Evolutionary conservation across 2,329 filamentous ascomycete species (phyloP).

Genomic region (Alternaria arbusti): DNA sequence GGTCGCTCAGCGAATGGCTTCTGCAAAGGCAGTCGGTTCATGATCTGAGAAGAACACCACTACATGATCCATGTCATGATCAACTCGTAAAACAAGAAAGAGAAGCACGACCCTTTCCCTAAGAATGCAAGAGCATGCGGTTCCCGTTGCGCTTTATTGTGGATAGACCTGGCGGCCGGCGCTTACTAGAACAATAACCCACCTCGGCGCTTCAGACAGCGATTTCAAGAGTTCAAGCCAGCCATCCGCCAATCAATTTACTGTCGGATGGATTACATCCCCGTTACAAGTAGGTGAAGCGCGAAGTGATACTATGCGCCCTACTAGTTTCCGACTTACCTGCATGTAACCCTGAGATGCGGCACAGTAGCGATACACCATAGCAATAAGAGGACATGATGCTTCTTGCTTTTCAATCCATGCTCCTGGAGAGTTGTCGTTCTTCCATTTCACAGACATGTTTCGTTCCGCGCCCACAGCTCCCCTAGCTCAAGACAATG

Average conservation of each 20-base stretch:
- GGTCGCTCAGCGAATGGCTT: slow-evolving; percentile 81
- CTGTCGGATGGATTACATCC: not conserved
- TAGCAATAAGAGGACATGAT: not conserved
- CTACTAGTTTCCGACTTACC: not conserved
- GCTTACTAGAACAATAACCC: not conserved
- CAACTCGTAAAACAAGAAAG: not conserved
- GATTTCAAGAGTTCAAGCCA: not conserved
- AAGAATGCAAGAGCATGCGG: not conserved
- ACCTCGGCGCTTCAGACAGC: not conserved
- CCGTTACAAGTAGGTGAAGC: not conserved
- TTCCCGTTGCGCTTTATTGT: not conserved
- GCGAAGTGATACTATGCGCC: not conserved
- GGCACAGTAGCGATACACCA: not conserved
- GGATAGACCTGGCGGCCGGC: not conserved
- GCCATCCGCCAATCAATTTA: not conserved
- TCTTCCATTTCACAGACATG: not conserved
- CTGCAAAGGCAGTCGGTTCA: slow-evolving; percentile 21
- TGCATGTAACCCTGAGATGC: not conserved
- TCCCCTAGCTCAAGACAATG: not conserved
- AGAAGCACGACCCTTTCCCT: not conserved
- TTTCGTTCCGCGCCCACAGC: not conserved
- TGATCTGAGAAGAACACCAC: not conserved
- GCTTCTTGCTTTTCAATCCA: not conserved
- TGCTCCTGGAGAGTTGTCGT: not conserved
- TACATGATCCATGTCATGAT: not conserved